A percentile compares a stretch with the other conserved stretches of the same genome.
These are phyloP conservation scores for Solanum hybrid DNA, from an alignment of 305 asterid genomes.

Conservation along the genomic window DNA sequence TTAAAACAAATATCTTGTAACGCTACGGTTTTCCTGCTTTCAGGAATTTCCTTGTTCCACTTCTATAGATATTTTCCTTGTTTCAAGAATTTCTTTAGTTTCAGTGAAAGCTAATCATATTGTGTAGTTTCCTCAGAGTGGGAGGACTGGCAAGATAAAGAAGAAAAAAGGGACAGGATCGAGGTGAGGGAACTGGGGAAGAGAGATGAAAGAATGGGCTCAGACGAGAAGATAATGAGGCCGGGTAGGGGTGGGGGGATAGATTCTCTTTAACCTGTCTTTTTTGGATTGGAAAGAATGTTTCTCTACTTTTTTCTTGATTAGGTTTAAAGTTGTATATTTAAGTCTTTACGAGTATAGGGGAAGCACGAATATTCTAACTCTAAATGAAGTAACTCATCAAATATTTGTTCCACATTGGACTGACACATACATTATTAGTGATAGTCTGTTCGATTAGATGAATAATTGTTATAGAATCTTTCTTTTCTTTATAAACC, in stretches of 20 bases:
- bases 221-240: neutral
- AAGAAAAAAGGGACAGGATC: neutral
- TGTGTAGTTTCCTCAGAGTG: neutral
- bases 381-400: neutral
- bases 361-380: neutral
- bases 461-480: neutral
- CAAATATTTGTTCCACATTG: neutral
- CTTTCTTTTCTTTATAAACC: slow-evolving; percentile 2
- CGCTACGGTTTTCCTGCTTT: neutral
- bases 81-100: neutral
- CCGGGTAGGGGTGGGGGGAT: neutral
- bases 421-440: neutral
- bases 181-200: neutral
- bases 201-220: neutral
- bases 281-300: neutral
- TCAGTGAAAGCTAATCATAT: neutral
- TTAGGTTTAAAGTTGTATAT: neutral
- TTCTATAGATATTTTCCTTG: neutral
- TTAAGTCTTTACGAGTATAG: neutral
- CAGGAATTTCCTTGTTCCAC: neutral
- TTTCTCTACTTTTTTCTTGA: neutral
- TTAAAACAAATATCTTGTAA: neutral
- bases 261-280: neutral
- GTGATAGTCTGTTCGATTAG: neutral
- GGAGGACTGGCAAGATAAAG: neutral